Evolutionary conservation across 1,284 basidiomycete genomes (phyloP).

Genomic region (Apiotrichum siamense): DNA sequence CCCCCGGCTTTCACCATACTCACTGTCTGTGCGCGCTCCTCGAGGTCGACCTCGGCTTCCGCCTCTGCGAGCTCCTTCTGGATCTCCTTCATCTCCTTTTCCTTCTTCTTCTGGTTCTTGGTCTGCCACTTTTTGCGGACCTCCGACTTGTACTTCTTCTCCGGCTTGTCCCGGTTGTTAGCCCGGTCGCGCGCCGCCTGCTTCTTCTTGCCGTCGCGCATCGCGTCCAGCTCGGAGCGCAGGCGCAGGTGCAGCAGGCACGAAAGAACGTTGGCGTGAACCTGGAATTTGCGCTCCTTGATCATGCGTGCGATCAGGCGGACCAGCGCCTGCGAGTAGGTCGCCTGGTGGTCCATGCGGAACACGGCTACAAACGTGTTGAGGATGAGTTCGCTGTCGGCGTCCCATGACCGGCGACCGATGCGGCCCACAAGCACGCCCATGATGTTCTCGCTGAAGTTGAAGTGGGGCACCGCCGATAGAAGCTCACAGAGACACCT

Average conservation of each 20-base stretch:
- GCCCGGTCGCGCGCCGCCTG: constrained; percentile 53
- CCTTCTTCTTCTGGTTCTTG: constrained; percentile 74
- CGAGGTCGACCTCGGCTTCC: constrained; percentile 86
- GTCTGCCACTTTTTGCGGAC: constrained; percentile 64
- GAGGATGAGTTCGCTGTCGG: constrained; percentile 76
- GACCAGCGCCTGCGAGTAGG: constrained; percentile 79
- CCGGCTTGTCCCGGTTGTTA: constrained; percentile 53
- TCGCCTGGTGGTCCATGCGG: constrained; percentile 68
- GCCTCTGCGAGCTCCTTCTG: constrained; percentile 87
- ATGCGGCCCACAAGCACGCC: constrained; percentile 75
- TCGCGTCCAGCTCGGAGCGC: constrained; percentile 67
- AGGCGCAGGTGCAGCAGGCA: constrained; percentile 82
- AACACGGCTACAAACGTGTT: constrained; percentile 75
- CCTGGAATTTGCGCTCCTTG: constrained; percentile 83
- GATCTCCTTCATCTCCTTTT: constrained; percentile 78
- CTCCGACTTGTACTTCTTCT: constrained; percentile 58
- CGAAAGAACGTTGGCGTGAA: constrained; percentile 82
- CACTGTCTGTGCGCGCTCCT: constrained; percentile 77
- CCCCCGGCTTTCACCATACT: no score
- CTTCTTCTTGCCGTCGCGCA: constrained; percentile 51
- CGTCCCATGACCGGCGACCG: constrained; percentile 80
- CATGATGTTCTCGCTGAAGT: constrained; percentile 92
- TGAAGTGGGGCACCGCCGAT: constrained; percentile 85
- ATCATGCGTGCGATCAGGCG: constrained; percentile 92
- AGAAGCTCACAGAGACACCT: constrained; percentile 83